A percentile compares a stretch with the other conserved stretches of the same genome.
These are phyloP conservation scores for Colletotrichum tabaci DNA, from an alignment of 2,329 filamentous ascomycete species.

Conservation along the genomic window DNA sequence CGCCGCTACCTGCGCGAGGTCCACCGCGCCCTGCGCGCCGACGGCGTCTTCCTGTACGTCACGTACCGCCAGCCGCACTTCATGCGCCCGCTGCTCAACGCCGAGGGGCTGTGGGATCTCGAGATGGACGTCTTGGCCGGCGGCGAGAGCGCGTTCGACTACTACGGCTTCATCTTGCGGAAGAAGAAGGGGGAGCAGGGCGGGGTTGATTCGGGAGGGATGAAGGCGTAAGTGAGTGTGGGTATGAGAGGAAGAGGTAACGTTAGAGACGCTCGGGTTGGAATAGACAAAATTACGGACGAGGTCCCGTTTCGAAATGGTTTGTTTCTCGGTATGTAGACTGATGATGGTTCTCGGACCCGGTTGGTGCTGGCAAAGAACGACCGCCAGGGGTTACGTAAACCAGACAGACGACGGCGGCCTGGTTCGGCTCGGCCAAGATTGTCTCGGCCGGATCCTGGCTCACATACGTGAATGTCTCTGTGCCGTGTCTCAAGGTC, in stretches of 20 bases:
- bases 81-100: constrained; percentile 62
- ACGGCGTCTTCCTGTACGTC: constrained; percentile 66
- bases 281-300: not conserved
- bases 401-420: too few relatives aligned
- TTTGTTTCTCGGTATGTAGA: too few relatives aligned
- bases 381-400: too few relatives aligned
- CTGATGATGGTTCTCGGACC: not conserved
- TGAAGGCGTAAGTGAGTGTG: accelerated
- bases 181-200: constrained; percentile 51
- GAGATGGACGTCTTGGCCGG: constrained; percentile 58
- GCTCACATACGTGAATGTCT: too few relatives aligned
- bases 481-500: too few relatives aligned
- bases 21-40: constrained; percentile 62
- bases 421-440: too few relatives aligned
- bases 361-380: too few relatives aligned
- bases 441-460: too few relatives aligned
- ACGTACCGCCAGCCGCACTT: constrained; percentile 71
- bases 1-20: constrained; percentile 66
- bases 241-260: too few relatives aligned
- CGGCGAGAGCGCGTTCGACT: constrained; percentile 61
- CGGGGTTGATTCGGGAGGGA: not conserved
- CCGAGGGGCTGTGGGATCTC: constrained; percentile 58
- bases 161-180: constrained; percentile 61
- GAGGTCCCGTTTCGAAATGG: not conserved
- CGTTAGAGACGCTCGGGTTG: not conserved